Evolutionary conservation across 768 basidiomycete species (phyloP).

Genomic region (Steccherinum ochraceum): DNA sequence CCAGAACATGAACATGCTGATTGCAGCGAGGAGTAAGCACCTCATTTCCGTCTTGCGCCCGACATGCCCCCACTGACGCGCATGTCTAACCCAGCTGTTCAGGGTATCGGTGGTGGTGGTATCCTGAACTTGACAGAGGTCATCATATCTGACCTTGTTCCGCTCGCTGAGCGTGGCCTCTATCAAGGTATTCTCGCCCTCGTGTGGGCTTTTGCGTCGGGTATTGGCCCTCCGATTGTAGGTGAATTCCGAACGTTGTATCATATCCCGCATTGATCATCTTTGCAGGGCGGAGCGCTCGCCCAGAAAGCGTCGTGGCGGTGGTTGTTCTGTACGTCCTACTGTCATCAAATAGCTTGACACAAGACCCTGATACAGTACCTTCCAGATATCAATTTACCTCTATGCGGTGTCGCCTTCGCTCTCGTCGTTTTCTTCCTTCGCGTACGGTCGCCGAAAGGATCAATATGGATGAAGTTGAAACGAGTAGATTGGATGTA

Average conservation of each 20-base stretch:
- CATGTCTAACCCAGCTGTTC: conserved; percentile 9
- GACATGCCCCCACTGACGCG: too few relatives aligned
- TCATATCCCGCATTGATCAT: not conserved
- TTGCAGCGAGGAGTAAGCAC: conserved; percentile 28
- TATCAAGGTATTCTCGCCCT: conserved; percentile 12
- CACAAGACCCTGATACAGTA: not conserved
- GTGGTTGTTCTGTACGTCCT: conserved; percentile 22
- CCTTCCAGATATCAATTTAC: conserved; percentile 29
- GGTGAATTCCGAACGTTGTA: not conserved
- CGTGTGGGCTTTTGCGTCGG: conserved; percentile 7
- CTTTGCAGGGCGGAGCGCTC: conserved; percentile 16
- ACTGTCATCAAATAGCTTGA: not conserved
- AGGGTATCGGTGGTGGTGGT: conserved; percentile 21
- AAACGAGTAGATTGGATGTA: conserved; percentile 30
- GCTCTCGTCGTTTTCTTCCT: conserved; percentile 7
- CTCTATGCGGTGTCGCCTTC: conserved; percentile 12
- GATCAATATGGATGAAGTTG: conserved; percentile 24
- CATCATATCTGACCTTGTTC: conserved; percentile 20
- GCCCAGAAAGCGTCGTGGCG: conserved; percentile 24
- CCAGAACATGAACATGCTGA: conserved; percentile 32
- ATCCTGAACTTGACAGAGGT: conserved; percentile 17
- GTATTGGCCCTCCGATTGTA: conserved; percentile 11
- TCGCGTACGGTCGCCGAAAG: conserved; percentile 18
- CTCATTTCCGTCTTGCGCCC: not conserved
- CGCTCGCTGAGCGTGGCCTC: conserved; percentile 19